Base-by-base conservation (phyloP, 164 flowering plant genomes). In the Vitis rotundifolia region DNA sequence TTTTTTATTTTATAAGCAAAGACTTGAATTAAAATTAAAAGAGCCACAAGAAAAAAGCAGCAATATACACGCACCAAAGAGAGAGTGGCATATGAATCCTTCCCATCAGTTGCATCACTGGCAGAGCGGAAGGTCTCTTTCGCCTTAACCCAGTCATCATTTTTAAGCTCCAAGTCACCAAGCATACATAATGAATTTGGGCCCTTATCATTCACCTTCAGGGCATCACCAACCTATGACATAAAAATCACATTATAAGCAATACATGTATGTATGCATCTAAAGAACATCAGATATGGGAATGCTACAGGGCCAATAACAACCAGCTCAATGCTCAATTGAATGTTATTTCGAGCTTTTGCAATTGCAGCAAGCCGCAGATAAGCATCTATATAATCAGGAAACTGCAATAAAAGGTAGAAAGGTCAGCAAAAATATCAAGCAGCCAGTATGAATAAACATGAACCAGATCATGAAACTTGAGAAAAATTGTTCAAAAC, bases 61-160 rank as follows among this genome's bases (percentile, higher is more conserved):
- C 52, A 77, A 49, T 16, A 31, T 31, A 72, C 85, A n/a, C 26
- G 2, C 49, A 95, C 99, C 96, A 95, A 77, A 73, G 92, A 87
- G 64, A 95, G 87, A 62, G 91, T 81, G 66, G 93, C 88, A 85
- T 90, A 95, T 62, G 97, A 89, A 81, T 95, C 98, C 75, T 89
- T 90, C 73, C 93, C 97, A 80, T 86, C 91, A 72, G 94, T 81
- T 61, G 90, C 94, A 61, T 95, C 97, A 74, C 85, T 86, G 67
- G 97, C 96, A 68, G 95, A 84, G 7, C 92, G 89, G 67, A 90
- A 87, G 18, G 98, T 95, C 69, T 93, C 98, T 77, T 95, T 95
- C 74, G 99, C 99, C 83, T 91, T 95, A 62, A 95, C 89, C 99
- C 98, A 93, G 75, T 91, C 97, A 86, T 93, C 98, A 79, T 91